Base-by-base conservation (phyloP, 1,139 yeast species). In the Debaryomycetaceae sp. region DNA sequence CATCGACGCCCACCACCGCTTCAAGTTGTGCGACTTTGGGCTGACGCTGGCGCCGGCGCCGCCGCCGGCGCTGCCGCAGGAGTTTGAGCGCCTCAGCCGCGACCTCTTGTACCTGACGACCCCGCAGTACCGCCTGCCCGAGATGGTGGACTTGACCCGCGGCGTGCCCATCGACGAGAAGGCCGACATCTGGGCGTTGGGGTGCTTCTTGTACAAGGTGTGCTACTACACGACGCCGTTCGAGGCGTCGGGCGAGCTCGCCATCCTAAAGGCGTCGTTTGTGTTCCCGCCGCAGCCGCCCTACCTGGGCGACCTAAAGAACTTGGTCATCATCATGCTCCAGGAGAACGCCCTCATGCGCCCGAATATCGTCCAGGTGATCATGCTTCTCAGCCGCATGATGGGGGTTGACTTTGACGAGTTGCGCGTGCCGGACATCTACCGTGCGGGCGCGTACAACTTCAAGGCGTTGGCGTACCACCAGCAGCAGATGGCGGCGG, bases 171-270 rank as follows among this genome's bases (percentile, higher is more conserved):
- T 83, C 22, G 85, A 83, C 51, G 84, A 81, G 43, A 81, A 80
- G 53, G 71, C 84, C 2, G 94, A 83, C 53, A 77, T 83, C 22
- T 83, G 94, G 94, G 94, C 93, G 0, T 54, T 83, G 25, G 94
- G 94, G 9, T 82, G 84, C 20, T 81, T 83, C 42, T 58, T 83
- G 17, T 83, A 80, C 58, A 83, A 83, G 48, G 54, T 83, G 36
- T 82, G 91, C 53, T 83, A 79, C 48, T 83, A 80, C 48, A 83
- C 83, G 1, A 83, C 94, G 1, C 94, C 94, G 0, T 83, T 83
- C 51, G 94, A 83, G 53, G 71, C 75, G 24, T 68, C 68, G 43
- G 91, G 89, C 9, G 89, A 83, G 40, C 62, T 74, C 32, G 89
- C 89, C 18, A 81, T 83, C 17, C 53, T 83, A 31, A 78, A 77